These are phyloP conservation scores for Blastobotrys americana DNA, from an alignment of 805 yeast species.

Conservation along the genomic window DNA sequence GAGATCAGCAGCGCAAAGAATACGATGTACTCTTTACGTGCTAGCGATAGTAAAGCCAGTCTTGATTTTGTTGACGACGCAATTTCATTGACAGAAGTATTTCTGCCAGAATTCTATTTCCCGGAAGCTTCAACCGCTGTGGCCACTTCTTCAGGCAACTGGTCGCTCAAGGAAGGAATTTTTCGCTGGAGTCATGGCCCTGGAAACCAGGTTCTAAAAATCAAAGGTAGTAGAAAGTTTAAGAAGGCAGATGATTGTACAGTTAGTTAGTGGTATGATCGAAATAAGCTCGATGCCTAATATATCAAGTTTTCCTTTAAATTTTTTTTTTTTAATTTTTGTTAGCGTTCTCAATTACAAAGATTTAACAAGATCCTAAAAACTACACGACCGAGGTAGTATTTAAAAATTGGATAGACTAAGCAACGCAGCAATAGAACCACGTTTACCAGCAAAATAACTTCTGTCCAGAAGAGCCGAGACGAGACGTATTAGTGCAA, in stretches of 20 bases:
- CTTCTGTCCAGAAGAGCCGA: neutral
- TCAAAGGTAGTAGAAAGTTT: neutral
- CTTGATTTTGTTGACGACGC: no score
- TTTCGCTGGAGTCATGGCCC: constrained; percentile 1
- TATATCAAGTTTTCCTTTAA: neutral
- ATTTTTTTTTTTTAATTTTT: neutral
- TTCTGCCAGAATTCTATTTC: constrained; percentile 68
- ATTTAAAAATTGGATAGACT: no score
- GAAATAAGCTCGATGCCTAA: neutral
- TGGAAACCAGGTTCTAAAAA: neutral
- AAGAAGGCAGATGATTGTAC: neutral
- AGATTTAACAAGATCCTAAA: no score
- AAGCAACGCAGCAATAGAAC: no score
- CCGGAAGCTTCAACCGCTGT: constrained; percentile 42
- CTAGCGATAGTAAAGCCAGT: neutral
- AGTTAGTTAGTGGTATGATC: neutral
- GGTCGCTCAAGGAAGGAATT: constrained; percentile 40
- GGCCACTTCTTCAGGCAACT: constrained; percentile 48
- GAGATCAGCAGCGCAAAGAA: constrained; percentile 8
- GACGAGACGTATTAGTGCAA: neutral
- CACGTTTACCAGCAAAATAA: no score
- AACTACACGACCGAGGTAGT: no score
- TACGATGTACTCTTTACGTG: neutral
- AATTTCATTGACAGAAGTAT: constrained; percentile 61
- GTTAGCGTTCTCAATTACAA: no score